Conservation (phyloP, 768 basidiomycete species). For the Trametes punicea region DNA sequence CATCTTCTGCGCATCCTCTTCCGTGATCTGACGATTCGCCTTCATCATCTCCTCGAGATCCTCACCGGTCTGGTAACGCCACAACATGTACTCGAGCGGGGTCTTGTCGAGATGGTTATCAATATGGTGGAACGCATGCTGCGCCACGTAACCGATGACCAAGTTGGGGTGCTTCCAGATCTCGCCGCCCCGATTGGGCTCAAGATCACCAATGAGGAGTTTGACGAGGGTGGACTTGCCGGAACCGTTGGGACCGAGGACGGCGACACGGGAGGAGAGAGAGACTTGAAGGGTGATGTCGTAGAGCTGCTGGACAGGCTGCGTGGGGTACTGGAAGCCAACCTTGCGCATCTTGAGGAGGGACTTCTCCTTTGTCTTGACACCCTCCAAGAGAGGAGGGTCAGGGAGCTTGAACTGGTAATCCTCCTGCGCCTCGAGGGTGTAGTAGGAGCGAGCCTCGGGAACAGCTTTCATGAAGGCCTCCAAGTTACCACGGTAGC, state of each 20-base stretch:
- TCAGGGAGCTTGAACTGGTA: constrained; percentile 98
- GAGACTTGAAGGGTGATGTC: constrained; percentile 97
- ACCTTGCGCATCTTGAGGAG: constrained; percentile 97
- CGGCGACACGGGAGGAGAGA: constrained; percentile 94
- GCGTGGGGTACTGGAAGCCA: constrained; percentile 92
- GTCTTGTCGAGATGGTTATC: constrained; percentile 99
- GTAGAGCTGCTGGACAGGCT: constrained; percentile 84
- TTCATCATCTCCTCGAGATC: constrained; percentile 96
- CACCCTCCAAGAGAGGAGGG: constrained; percentile 96
- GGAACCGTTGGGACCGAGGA: constrained; percentile 98
- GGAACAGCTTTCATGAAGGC: constrained; percentile 91
- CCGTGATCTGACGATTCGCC: constrained; percentile 82
- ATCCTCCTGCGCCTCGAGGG: constrained; percentile 91
- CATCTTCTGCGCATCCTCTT: constrained; percentile 92
- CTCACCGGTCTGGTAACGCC: constrained; percentile 99
- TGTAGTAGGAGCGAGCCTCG: constrained; percentile 97
- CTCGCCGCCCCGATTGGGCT: constrained; percentile 94
- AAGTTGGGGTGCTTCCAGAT: constrained; percentile 99
- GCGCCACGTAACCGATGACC: constrained; percentile 98
- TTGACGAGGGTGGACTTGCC: constrained; percentile 98
- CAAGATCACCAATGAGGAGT: constrained; percentile 94
- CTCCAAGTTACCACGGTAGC: constrained; percentile 95
- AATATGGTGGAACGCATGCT: constrained; percentile 99
- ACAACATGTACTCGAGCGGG: constrained; percentile 97
- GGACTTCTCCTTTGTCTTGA: constrained; percentile 99